Base-by-base conservation (phyloP, 2,329 filamentous ascomycete genomes). In the Exophiala viscosa region DNA sequence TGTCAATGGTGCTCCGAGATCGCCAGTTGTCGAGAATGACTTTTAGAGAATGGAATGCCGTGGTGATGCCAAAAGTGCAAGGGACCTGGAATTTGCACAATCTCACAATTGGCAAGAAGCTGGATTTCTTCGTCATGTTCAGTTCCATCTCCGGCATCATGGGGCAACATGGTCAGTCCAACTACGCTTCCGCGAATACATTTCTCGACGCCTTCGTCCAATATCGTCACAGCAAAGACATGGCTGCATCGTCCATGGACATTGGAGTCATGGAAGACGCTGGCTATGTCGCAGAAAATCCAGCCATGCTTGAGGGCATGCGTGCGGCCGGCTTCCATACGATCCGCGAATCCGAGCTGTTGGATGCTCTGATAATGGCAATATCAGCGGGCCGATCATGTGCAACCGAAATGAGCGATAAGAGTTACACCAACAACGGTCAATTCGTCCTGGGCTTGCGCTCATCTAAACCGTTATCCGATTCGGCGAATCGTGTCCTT, bases 61-160 rank as follows among this genome's bases (percentile, higher is more conserved):
- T 42, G 10, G 28, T 62, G 9, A 9, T 13, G 4, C 44, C 55
- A 33, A 64, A 64, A 39, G 54, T 62, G 1, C 14, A 34, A 2
- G 61, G 60, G n/a, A 54, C 59, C 1, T 60, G 59, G 61, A 63
- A 62, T 42, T 55, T 64, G 0, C 62, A 64, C 45, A 2, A 14
- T 1, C 50, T 57, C 4, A 28, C 23, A 5, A 59, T 68, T 1
- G 64, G 64, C 0, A 34, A 31, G 1, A 61, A 62, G 3, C 62
- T 76, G 7, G 73, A 75, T 47, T 76, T 76, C 58, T 75, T 76
- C 60, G 58, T 76, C 32, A 56, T 70, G 20, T 60, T 75, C 5
- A 73, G 71, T 1, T 76, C 72, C 0, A 59, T 69, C 10, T 63
- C 65, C 14, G 67, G 68, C 1, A 62, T 70, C 1, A 47, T 70